phyloP scores from a whole-genome alignment of 495 filamentous ascomycete genomes.

The Penicillium arizonense region DNA sequence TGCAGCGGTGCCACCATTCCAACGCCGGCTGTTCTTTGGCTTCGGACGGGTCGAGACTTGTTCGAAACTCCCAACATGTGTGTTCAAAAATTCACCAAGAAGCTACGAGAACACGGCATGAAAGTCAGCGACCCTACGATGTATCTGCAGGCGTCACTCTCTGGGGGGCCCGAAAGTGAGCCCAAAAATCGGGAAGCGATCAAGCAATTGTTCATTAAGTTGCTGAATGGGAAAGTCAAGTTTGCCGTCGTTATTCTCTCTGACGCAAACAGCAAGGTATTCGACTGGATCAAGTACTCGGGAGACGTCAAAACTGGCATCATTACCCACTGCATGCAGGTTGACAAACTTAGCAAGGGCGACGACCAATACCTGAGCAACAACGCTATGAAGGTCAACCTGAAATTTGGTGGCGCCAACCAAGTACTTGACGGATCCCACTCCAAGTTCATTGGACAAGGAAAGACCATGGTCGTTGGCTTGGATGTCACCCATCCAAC shows the following conservation, averaged over 20 bases:
- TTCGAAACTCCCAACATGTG: background rate
- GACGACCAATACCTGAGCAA: constrained; percentile 64
- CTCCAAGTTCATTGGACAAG: constrained; percentile 50
- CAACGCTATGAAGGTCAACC: constrained; percentile 73
- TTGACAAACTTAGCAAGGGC: constrained; percentile 19
- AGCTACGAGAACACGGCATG: background rate
- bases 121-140: background rate
- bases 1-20: background rate
- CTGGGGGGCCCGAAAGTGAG: background rate
- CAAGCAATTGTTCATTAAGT: background rate
- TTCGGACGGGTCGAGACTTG: background rate
- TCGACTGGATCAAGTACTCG: constrained; percentile 61
- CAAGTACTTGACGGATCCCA: constrained; percentile 51
- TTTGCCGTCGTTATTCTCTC: constrained; percentile 59
- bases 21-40: constrained; percentile 2
- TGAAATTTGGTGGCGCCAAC: constrained; percentile 77
- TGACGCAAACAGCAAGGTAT: constrained; percentile 41
- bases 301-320: constrained; percentile 60
- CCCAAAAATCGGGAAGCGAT: background rate
- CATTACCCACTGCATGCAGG: constrained; percentile 57
- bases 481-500: constrained; percentile 87
- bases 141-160: background rate
- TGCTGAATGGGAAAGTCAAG: background rate
- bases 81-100: background rate
- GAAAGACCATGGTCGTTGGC: constrained; percentile 75